These are phyloP conservation scores for Torulaspora microellipsoides DNA, from an alignment of 805 yeast genomes.

Conservation along the genomic window DNA sequence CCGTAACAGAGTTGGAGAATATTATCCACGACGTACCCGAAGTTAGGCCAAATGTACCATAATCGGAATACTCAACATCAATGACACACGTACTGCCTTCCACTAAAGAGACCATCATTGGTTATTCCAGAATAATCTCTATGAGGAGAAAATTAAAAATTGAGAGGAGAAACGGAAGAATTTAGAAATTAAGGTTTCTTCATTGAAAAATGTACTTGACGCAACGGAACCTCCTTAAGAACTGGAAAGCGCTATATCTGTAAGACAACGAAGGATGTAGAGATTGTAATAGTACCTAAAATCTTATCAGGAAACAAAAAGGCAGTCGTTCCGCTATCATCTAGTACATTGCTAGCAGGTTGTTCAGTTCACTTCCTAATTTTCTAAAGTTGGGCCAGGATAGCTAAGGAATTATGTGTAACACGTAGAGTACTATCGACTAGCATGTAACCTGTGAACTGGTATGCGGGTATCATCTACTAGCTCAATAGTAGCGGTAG, in stretches of 20 bases:
- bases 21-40: conserved; percentile 1
- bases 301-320: neutral
- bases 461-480: too few relatives aligned
- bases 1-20: too few relatives aligned
- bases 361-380: neutral
- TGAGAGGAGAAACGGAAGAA: neutral
- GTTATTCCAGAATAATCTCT: too few relatives aligned
- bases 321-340: conserved; percentile 3
- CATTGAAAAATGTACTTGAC: conserved; percentile 1
- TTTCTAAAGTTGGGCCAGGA: conserved; percentile 1
- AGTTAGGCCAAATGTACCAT: neutral
- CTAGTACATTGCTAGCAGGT: neutral
- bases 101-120: conserved; percentile 4
- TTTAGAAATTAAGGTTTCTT: conserved; percentile 1
- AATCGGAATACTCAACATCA: neutral
- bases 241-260: neutral
- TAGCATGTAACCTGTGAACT: too few relatives aligned
- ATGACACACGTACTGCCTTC: conserved; percentile 3
- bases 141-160: too few relatives aligned
- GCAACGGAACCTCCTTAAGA: conserved; percentile 1
- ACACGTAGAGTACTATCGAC: too few relatives aligned
- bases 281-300: too few relatives aligned
- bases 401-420: neutral
- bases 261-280: neutral
- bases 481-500: too few relatives aligned